A percentile compares a stretch with the other conserved stretches of the same genome.
Conservation (phyloP, 306 rosid species). For the Begonia peltatifolia region DNA sequence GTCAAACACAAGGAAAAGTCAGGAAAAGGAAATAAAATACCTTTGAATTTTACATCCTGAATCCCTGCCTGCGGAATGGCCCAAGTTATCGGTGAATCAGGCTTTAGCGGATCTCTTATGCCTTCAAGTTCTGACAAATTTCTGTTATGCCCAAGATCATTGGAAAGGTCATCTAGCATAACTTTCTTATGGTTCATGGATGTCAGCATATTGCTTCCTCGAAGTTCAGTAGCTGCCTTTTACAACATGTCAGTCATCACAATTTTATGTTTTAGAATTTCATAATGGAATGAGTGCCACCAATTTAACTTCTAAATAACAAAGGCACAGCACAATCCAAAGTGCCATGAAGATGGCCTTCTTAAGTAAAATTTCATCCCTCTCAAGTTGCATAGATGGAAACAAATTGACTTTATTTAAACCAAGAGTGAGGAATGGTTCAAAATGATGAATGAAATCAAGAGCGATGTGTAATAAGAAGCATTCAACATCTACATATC, state of each 20-base stretch:
- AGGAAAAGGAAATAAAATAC: slow-evolving; percentile 20
- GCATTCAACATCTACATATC: too few relatives aligned
- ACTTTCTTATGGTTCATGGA: slow-evolving; percentile 19
- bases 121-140: slow-evolving; percentile 23
- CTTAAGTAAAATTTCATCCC: background rate
- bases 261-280: slow-evolving; percentile 24
- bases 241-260: slow-evolving; percentile 30
- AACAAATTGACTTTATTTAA: too few relatives aligned
- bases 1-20: slow-evolving; percentile 1
- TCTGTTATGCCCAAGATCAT: slow-evolving; percentile 17
- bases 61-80: slow-evolving; percentile 40
- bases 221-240: slow-evolving; percentile 41
- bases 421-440: too few relatives aligned
- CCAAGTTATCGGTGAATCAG: slow-evolving; percentile 65
- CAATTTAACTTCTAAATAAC: background rate
- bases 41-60: slow-evolving; percentile 39
- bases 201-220: slow-evolving; percentile 24
- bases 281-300: background rate
- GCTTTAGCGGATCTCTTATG: slow-evolving; percentile 20
- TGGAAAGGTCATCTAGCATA: slow-evolving; percentile 16
- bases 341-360: slow-evolving; percentile 10
- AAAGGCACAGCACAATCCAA: background rate
- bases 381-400: too few relatives aligned
- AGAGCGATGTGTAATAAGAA: too few relatives aligned
- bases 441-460: too few relatives aligned